Base-by-base conservation (phyloP, 331 rosid species). In the Quercus tomentella region DNA sequence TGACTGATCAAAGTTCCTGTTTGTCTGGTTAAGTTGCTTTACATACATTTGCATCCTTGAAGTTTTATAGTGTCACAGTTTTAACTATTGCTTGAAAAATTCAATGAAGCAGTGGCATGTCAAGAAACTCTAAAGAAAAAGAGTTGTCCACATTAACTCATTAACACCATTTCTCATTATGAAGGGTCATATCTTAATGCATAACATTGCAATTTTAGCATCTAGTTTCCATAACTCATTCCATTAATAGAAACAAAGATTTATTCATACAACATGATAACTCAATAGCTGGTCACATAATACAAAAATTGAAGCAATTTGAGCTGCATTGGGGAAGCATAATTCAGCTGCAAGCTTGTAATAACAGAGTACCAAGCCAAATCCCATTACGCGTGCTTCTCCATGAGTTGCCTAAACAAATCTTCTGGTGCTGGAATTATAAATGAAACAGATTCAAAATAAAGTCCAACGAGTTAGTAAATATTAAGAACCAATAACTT, bases 371-470 rank as follows among this genome's bases (percentile, higher is more conserved):
- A 17, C 67, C 72, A 62, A 79, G 5, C 25, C 75, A 75, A 69
- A 49, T 41, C 37, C 22, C 2, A 21, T 83, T 56, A 83, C 2
- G 87, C 84, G 57, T 86, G 87, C 49, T 86, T 78, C 86, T 86
- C 87, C 86, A 86, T 78, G 72, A 86, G 82, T 78, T 83, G 74
- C 58, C 89, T 83, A 61, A 86, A 86, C 74, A 86, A 73, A 22
- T 83, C 86, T 83, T 83, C 84, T 5, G 89, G 89, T 33, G 89
- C 89, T 86, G 89, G 16, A 80, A 49, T 79, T 74, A 69, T 33
- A 35, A 57, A 73, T 0, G 41, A 60, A 62, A 60, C 45, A 33
- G 4, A 61, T 5, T 25, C 57, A 6, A 79, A 67, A 35, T 37
- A 49, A 49, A 49, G 33, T 1, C 21, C 54, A 10, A 18, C n/a